These are phyloP conservation scores for Mentha longifolia DNA, from an alignment of 257 asterid genomes.

Conservation along the genomic window DNA sequence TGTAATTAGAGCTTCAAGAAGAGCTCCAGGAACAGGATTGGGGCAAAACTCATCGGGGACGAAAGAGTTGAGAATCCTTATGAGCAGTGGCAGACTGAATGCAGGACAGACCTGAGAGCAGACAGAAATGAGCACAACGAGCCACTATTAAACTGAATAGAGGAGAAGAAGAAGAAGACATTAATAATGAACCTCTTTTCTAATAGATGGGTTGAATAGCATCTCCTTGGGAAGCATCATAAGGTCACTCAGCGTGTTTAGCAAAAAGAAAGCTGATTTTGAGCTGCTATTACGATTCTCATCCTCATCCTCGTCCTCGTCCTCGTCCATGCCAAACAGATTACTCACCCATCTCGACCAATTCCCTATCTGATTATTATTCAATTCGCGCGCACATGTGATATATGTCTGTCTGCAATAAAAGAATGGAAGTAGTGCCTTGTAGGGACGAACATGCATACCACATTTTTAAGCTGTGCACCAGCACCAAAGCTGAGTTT, in stretches of 20 bases:
- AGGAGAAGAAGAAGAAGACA: background rate
- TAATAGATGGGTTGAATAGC: constrained; percentile 59
- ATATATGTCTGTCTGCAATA: background rate
- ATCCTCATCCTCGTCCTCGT: constrained; percentile 43
- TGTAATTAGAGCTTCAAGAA: constrained; percentile 64
- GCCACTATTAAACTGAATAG: background rate
- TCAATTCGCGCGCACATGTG: too few relatives aligned
- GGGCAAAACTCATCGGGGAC: constrained; percentile 85
- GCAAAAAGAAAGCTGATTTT: constrained; percentile 61
- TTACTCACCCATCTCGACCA: constrained; percentile 91
- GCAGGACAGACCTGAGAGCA: constrained; percentile 68
- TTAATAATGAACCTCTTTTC: constrained; percentile 61
- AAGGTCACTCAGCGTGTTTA: constrained; percentile 82
- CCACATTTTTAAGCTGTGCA: constrained; percentile 83
- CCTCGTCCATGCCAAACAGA: constrained; percentile 56
- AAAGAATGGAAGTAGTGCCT: background rate
- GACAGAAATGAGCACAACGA: too few relatives aligned
- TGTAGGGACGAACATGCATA: constrained; percentile 12
- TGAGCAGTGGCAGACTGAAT: constrained; percentile 62
- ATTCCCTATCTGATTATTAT: constrained; percentile 64
- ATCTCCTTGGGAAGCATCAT: constrained; percentile 97
- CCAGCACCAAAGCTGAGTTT: constrained; percentile 88
- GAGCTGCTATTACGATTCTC: constrained; percentile 33
- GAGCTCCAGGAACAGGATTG: constrained; percentile 66
- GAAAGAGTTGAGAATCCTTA: constrained; percentile 70